Percentiles rank a stretch among this genome's conserved stretches.
These are phyloP conservation scores for Amaranthus palmeri DNA, from an alignment of 148 eudicot species.

Conservation along the genomic window DNA sequence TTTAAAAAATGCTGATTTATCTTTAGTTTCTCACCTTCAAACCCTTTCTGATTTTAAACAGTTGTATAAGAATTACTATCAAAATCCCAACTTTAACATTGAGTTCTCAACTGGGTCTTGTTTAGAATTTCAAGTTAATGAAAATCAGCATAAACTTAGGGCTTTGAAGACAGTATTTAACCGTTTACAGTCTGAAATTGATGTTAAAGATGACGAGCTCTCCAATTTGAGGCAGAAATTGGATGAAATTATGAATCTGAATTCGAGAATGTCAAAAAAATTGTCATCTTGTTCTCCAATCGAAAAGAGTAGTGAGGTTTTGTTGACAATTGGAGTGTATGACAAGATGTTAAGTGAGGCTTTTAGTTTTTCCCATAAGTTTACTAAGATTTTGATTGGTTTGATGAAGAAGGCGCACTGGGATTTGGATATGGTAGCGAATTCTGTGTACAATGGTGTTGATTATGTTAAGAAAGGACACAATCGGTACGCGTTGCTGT, in stretches of 20 bases:
- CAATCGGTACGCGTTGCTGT: conserved; percentile 62
- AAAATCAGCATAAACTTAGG: conserved; percentile 94
- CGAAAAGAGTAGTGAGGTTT: conserved; percentile 36
- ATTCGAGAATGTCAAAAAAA: conserved; percentile 38
- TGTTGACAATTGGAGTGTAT: conserved; percentile 61
- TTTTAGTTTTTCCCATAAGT: conserved; percentile 44
- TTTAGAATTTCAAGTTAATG: conserved; percentile 83
- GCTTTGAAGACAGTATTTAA: conserved; percentile 73
- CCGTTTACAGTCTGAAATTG: conserved; percentile 67
- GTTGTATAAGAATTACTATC: conserved; percentile 40
- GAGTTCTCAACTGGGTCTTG: conserved; percentile 64
- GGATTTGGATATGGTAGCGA: conserved; percentile 84
- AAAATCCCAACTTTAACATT: conserved; percentile 33
- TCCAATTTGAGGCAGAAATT: conserved; percentile 39
- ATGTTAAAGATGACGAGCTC: conserved; percentile 64
- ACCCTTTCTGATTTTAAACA: conserved; percentile 60
- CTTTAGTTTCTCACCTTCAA: conserved; percentile 58
- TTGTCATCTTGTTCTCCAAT: conserved; percentile 24
- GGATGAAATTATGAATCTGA: conserved; percentile 37
- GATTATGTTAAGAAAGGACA: conserved; percentile 62
- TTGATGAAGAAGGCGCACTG: conserved; percentile 77
- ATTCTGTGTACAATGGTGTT: conserved; percentile 50
- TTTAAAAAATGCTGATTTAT: conserved; percentile 54
- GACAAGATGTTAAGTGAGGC: conserved; percentile 61
- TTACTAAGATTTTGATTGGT: conserved; percentile 63